Conservation (phyloP, 2,329 filamentous ascomycete genomes). For the Aspergillus latus region DNA sequence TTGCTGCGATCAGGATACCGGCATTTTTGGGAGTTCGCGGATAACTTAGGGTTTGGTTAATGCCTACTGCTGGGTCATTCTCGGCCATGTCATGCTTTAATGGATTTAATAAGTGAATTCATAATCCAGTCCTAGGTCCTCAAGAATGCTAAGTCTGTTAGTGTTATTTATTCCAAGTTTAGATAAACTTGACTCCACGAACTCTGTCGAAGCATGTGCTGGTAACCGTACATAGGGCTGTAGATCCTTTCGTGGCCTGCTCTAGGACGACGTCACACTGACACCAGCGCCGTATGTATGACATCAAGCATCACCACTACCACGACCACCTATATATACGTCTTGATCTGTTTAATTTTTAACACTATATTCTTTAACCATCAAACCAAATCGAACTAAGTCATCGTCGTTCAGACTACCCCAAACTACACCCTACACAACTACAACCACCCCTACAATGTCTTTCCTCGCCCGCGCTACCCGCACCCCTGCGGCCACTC, state of each 20-base stretch:
- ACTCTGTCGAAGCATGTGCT: not conserved
- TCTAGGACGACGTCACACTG: slow-evolving; percentile 3
- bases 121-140: too few species aligned
- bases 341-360: too few species aligned
- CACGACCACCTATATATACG: not conserved
- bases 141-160: not conserved
- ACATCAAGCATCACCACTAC: slow-evolving; percentile 3
- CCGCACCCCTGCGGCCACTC: not conserved
- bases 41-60: not conserved
- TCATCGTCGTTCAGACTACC: too few species aligned
- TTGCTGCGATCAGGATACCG: not conserved
- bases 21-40: too few species aligned
- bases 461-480: slow-evolving; percentile 34
- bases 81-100: too few species aligned
- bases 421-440: too few species aligned
- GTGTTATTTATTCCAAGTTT: not conserved
- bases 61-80: too few species aligned
- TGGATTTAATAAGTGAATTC: too few species aligned
- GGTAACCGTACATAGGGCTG: not conserved
- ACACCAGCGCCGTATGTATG: slow-evolving; percentile 3
- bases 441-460: slow-evolving; percentile 25
- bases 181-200: not conserved
- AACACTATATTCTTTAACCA: not conserved
- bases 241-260: not conserved
- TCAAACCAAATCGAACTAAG: too few species aligned